Percentiles rank a stretch among this genome's conserved stretches.
Conservation (phyloP, 2,329 filamentous ascomycete genomes). For the Parastagonospora avenae region DNA sequence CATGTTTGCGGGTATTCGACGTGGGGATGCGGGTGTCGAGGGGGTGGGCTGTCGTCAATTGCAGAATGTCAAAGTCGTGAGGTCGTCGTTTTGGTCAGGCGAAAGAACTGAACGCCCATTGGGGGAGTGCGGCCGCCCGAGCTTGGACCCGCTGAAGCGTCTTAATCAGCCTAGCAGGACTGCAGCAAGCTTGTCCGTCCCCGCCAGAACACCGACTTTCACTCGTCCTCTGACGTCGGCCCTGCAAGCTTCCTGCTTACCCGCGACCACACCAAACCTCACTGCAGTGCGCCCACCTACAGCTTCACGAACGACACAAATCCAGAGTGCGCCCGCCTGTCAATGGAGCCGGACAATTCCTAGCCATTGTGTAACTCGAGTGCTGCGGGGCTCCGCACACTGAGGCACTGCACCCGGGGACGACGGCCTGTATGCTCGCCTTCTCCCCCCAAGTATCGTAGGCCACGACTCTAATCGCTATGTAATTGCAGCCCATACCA, state of each 20-base stretch:
- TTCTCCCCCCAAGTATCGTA: not conserved
- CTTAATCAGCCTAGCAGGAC: not conserved
- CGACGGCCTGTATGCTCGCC: constrained; percentile 44
- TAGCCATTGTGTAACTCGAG: constrained; percentile 48
- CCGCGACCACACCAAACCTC: not conserved
- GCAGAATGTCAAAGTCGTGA: constrained; percentile 23
- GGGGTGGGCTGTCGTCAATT: constrained; percentile 34
- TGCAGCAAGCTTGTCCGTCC: not conserved
- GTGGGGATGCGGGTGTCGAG: constrained; percentile 22
- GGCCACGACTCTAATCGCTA: constrained; percentile 21
- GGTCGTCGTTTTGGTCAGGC: constrained; percentile 16
- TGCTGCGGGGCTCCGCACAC: constrained; percentile 52
- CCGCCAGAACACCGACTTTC: not conserved
- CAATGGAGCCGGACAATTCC: constrained; percentile 50
- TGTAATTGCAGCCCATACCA: constrained; percentile 37
- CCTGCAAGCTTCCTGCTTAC: constrained; percentile 1
- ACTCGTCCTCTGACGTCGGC: not conserved
- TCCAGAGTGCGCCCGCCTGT: constrained; percentile 24
- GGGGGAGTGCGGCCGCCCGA: constrained; percentile 9
- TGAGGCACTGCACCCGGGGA: constrained; percentile 45
- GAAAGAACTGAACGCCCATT: constrained; percentile 24
- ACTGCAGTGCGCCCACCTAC: not conserved
- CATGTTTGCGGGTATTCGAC: constrained; percentile 56
- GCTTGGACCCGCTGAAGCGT: constrained; percentile 5
- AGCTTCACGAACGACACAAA: not conserved